These are phyloP conservation scores for Annona cherimola DNA, from an alignment of 164 flowering plant species.

Conservation along the genomic window DNA sequence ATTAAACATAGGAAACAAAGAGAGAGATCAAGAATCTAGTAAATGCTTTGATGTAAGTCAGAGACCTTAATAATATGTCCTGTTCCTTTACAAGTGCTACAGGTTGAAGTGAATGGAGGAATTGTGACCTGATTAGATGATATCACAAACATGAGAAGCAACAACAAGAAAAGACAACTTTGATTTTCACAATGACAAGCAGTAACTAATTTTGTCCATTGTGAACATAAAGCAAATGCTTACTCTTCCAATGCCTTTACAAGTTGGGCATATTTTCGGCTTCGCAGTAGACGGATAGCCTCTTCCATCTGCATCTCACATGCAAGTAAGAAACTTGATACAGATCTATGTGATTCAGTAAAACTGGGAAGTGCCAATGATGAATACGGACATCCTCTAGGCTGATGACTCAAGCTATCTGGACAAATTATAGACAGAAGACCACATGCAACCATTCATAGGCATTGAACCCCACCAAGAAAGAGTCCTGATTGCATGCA, in stretches of 20 bases:
- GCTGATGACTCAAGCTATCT: not conserved
- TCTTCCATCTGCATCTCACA: conserved; percentile 55
- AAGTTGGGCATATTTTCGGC: conserved; percentile 53
- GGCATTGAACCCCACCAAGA: too few species aligned
- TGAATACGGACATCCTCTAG: not conserved
- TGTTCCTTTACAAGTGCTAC: conserved; percentile 69
- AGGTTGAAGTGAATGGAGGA: conserved; percentile 85
- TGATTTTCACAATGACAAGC: not conserved
- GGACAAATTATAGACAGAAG: not conserved
- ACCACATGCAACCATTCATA: not conserved
- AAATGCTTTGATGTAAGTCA: not conserved
- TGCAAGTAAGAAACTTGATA: conserved; percentile 4
- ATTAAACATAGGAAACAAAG: not conserved
- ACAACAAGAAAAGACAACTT: not conserved
- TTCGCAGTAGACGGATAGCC: conserved; percentile 67
- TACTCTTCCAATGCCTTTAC: conserved; percentile 23
- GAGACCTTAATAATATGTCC: conserved; percentile 66
- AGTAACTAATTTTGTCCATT: not conserved
- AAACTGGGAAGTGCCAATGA: not conserved
- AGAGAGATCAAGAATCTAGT: not conserved
- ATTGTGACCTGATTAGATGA: conserved; percentile 55
- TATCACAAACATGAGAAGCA: not conserved
- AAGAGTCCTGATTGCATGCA: not conserved
- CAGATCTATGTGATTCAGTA: not conserved
- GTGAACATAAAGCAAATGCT: not conserved